Base-by-base conservation (phyloP, 2,329 filamentous ascomycete genomes). In the Magnaporthiopsis poae region DNA sequence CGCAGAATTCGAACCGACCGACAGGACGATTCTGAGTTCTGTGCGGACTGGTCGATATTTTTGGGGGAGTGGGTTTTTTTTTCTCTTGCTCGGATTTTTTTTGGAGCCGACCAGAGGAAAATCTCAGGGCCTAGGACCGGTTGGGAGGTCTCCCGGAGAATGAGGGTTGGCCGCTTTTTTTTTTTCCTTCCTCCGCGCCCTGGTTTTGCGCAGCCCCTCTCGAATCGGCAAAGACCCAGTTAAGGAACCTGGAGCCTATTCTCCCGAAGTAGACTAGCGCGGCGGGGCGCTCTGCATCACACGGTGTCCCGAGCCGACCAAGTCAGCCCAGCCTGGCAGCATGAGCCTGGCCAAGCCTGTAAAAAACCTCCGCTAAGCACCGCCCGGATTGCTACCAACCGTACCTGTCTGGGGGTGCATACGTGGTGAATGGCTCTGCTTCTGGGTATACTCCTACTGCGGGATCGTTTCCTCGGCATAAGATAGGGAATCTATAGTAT, bases 21-120 rank as follows among this genome's bases (percentile, higher is more conserved):
- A 52, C 39, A n/a, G 46, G 46, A n/a, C n/a, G 46, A 70, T 61
- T 69, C 68, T 67, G 66, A 66, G 60, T 66, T 67, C 63, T 68
- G 61, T 56, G 46, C 46, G 46, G 21, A 9, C n/a, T 11, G 46
- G n/a, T 56, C 21, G 46, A 60, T 67, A 67, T 68, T 67, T 67
- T 66, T 63, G 63, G 68, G 68, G 71, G 70, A 67, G 67, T 68
- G 69, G 61, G 60, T 66, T 68, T 68, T 69, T 70, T 72, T 66
- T 65, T 76, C 75, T 76, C 74, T 73, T 72, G 46, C 68, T 66
- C 66, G 35, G 35, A 12, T 77, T 77, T 77, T 75, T 75, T 73
- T 72, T 71, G 21, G 21, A 56, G 46, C 21, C 7, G 18, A 21
- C 5, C 18, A 56, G 46, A 25, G 4, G n/a, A 56, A 56, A 56